Conservation (phyloP, 2,329 filamentous ascomycete species). For the Sporothrix pseudoabietina region DNA sequence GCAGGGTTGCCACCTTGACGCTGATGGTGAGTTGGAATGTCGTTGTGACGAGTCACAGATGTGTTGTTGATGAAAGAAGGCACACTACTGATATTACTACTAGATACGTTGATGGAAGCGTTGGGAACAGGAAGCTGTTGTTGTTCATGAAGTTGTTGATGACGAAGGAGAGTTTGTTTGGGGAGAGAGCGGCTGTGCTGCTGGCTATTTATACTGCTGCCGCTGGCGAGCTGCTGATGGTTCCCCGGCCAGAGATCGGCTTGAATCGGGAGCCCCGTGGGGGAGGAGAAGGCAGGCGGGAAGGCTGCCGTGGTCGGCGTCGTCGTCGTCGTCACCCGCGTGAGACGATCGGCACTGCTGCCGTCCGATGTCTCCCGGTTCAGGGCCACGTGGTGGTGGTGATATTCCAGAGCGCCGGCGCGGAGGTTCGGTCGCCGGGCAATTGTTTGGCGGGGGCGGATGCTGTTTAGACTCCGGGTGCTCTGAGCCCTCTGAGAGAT, state of each 20-base stretch:
- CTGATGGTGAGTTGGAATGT: not conserved
- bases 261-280: not conserved
- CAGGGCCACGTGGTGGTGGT: conserved; percentile 24
- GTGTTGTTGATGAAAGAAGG: not conserved
- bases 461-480: not conserved
- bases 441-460: not conserved
- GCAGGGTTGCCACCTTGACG: not conserved
- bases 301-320: not conserved
- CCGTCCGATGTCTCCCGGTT: conserved; percentile 26
- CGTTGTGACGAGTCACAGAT: not conserved
- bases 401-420: not conserved
- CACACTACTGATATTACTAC: not conserved
- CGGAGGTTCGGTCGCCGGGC: not conserved
- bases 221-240: not conserved
- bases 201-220: conserved; percentile 22
- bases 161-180: not conserved
- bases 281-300: not conserved
- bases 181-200: not conserved
- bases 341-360: not conserved
- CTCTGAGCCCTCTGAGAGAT: not conserved
- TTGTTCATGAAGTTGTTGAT: not conserved
- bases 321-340: not conserved
- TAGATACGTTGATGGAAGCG: not conserved
- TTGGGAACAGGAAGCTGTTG: not conserved
- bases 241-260: conserved; percentile 5